These are phyloP conservation scores for Phytophthora aleatoria DNA, from an alignment of 352 stramenopile genomes.

Conservation along the genomic window DNA sequence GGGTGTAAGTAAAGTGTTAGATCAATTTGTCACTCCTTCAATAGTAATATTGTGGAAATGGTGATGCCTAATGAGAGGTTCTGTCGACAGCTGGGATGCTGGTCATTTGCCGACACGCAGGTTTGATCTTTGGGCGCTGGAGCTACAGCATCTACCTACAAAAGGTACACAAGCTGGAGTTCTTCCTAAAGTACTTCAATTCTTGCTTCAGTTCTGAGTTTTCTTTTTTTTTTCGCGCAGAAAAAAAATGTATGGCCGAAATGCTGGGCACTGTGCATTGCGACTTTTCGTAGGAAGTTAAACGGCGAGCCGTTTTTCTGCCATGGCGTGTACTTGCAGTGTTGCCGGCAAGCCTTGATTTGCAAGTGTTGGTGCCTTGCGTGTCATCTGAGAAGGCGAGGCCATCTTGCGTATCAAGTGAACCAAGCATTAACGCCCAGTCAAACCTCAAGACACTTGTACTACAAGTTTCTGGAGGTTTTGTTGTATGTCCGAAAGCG, in stretches of 20 bases:
- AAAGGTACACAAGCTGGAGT: slow-evolving; percentile 5
- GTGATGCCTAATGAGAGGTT: background rate
- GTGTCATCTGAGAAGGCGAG: slow-evolving; percentile 9
- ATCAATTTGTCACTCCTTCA: background rate
- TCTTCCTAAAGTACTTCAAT: background rate
- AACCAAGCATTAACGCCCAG: background rate
- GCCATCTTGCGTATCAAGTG: slow-evolving; percentile 19
- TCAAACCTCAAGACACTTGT: too few relatives aligned
- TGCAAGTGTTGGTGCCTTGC: slow-evolving; percentile 14
- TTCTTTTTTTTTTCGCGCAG: slow-evolving; percentile 1
- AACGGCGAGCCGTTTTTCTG: background rate
- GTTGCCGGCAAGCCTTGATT: slow-evolving; percentile 8
- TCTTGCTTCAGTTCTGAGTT: slow-evolving; percentile 9
- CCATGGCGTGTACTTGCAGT: background rate
- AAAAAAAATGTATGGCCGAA: background rate
- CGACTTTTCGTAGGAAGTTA: background rate
- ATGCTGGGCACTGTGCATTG: background rate
- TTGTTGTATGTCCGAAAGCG: too few relatives aligned
- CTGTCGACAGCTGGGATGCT: background rate
- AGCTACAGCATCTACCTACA: too few relatives aligned
- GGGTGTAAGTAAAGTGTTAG: background rate
- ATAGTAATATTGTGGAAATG: background rate
- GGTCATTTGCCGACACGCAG: slow-evolving; percentile 24
- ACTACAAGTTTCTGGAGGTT: too few relatives aligned
- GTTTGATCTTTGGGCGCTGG: background rate